Evolutionary conservation across 2,329 filamentous ascomycete genomes (phyloP).

Genomic region (Claviceps sp.): DNA sequence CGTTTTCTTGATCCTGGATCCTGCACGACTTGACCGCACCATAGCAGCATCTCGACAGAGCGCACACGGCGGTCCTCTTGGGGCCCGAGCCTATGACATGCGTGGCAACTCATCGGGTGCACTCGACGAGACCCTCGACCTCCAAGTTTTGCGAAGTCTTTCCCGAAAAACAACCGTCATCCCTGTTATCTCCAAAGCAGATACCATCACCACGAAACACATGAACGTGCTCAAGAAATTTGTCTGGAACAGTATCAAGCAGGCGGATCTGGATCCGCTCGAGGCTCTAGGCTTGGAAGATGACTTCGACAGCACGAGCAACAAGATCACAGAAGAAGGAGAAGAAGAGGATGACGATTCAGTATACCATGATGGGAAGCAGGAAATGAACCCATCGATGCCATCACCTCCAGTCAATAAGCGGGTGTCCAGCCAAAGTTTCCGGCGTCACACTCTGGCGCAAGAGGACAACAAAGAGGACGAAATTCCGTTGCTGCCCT

Average conservation of each 20-base stretch:
- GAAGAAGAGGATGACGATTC: constrained; percentile 31
- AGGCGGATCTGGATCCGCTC: constrained; percentile 74
- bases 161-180: constrained; percentile 92
- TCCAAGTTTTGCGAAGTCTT: constrained; percentile 77
- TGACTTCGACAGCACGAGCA: constrained; percentile 47
- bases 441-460: constrained; percentile 28
- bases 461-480: constrained; percentile 34
- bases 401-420: constrained; percentile 27
- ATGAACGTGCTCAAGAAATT: constrained; percentile 86
- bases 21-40: constrained; percentile 70
- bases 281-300: constrained; percentile 76
- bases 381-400: constrained; percentile 16
- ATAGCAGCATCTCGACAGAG: constrained; percentile 51
- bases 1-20: constrained; percentile 84
- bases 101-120: constrained; percentile 42
- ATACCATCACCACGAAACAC: constrained; percentile 89
- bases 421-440: constrained; percentile 32
- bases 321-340: constrained; percentile 39
- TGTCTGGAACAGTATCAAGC: constrained; percentile 79
- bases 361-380: constrained; percentile 8
- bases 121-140: constrained; percentile 76
- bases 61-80: constrained; percentile 37
- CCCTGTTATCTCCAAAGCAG: constrained; percentile 89
- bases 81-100: constrained; percentile 27
- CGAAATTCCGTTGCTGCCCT: constrained; percentile 60